Percentiles rank a stretch among this genome's conserved stretches.
These are phyloP conservation scores for Gaultheria prostrata DNA, from an alignment of 148 eudicot genomes.

Conservation along the genomic window DNA sequence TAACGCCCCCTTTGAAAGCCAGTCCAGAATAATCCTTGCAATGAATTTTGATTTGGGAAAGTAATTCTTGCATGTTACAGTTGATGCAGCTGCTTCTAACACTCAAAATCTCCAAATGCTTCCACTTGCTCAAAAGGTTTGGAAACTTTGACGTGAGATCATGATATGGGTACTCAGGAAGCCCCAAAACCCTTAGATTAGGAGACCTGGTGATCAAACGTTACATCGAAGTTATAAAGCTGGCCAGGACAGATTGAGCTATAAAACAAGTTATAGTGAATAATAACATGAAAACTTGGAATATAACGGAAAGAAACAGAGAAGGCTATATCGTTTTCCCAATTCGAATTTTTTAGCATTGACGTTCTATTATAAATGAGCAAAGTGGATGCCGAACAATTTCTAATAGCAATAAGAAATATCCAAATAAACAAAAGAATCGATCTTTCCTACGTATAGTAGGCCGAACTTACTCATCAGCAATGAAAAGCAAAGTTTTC, in stretches of 20 bases:
- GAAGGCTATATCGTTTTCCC: no score
- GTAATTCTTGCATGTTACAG: background rate
- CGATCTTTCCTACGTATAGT: no score
- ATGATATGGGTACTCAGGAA: background rate
- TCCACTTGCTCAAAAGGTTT: constrained; percentile 1
- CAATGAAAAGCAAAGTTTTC: background rate
- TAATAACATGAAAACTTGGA: no score
- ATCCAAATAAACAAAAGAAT: no score
- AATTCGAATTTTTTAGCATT: no score
- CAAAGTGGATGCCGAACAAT: no score
- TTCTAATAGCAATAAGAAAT: no score
- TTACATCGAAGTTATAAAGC: no score
- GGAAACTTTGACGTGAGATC: background rate
- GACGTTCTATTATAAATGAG: no score
- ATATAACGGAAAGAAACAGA: no score
- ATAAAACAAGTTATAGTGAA: no score
- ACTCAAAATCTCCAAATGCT: background rate
- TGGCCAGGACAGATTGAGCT: no score
- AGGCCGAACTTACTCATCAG: background rate
- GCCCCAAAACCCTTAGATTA: background rate
- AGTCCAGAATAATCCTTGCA: background rate
- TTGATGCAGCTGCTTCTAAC: background rate
- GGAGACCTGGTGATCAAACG: background rate
- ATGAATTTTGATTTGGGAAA: background rate
- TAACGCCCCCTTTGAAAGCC: background rate